Percentiles rank a stretch among this genome's conserved stretches.
Conservation (phyloP, 2,329 filamentous ascomycete genomes). For the Atkinsonella hypoxylon region DNA sequence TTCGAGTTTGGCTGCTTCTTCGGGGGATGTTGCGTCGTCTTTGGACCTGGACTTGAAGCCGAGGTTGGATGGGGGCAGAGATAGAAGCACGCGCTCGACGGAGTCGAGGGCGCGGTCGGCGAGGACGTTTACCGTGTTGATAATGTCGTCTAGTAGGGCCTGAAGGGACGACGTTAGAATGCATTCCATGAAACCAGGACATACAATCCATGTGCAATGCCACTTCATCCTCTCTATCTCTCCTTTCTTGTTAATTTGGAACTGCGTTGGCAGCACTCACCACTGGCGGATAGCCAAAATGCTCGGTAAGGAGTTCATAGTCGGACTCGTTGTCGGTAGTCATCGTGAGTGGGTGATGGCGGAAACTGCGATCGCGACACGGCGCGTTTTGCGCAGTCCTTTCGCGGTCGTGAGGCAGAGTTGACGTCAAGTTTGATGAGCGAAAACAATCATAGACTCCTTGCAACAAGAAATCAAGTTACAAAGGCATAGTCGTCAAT, state of each 20-base stretch:
- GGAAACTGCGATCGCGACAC: conserved; percentile 10
- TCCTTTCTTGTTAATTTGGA: conserved; percentile 6
- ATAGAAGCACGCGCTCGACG: conserved; percentile 70
- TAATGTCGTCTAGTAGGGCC: conserved; percentile 94
- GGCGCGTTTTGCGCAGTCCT: conserved; percentile 1
- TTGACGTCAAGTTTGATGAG: not conserved
- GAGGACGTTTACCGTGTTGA: conserved; percentile 90
- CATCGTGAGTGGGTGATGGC: conserved; percentile 15
- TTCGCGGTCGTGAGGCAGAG: not conserved
- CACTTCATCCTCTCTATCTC: too few relatives aligned
- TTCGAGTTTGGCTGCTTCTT: conserved; percentile 43
- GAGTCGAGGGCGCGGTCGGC: conserved; percentile 82
- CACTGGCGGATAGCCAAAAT: conserved; percentile 87
- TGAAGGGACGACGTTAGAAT: conserved; percentile 21
- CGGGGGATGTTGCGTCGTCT: conserved; percentile 15
- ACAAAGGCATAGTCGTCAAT: not conserved
- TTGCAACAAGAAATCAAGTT: not conserved
- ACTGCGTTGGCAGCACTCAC: conserved; percentile 37
- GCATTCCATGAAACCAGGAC: too few relatives aligned
- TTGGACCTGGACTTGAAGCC: conserved; percentile 51
- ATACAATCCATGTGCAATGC: not conserved
- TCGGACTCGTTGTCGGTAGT: conserved; percentile 30
- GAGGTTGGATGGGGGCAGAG: conserved; percentile 59
- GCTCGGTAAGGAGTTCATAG: conserved; percentile 75
- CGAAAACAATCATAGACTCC: too few relatives aligned